Evolutionary conservation across 179 eudicot species (phyloP).

Genomic region (Nepenthes alata): DNA sequence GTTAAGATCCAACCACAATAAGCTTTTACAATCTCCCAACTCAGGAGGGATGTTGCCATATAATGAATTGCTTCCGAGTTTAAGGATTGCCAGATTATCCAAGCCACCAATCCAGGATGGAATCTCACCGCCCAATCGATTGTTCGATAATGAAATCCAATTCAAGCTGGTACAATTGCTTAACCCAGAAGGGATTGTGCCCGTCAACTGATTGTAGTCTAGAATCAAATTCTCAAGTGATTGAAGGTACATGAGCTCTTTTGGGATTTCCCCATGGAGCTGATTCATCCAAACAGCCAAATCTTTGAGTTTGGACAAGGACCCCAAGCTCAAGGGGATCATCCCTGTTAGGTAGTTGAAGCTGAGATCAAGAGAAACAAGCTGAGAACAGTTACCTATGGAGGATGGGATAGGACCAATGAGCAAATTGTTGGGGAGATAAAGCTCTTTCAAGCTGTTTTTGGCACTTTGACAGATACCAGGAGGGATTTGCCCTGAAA

Average conservation of each 20-base stretch:
- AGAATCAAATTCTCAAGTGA: slow-evolving; percentile 66
- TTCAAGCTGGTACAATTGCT: slow-evolving; percentile 62
- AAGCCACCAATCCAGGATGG: slow-evolving; percentile 69
- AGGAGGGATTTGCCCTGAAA: slow-evolving; percentile 48
- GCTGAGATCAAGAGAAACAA: slow-evolving; percentile 83
- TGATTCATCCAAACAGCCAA: slow-evolving; percentile 70
- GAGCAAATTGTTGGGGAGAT: slow-evolving; percentile 55
- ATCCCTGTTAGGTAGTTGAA: slow-evolving; percentile 55
- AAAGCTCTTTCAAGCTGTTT: slow-evolving; percentile 36
- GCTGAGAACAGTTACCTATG: slow-evolving; percentile 49
- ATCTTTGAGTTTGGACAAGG: slow-evolving; percentile 50
- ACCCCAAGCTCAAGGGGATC: slow-evolving; percentile 61
- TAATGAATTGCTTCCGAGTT: slow-evolving; percentile 71
- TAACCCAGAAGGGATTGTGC: slow-evolving; percentile 60
- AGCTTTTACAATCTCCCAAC: slow-evolving; percentile 73
- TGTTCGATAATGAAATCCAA: slow-evolving; percentile 92
- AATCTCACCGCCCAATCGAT: slow-evolving; percentile 50
- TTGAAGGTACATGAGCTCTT: slow-evolving; percentile 40
- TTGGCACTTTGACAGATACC: slow-evolving; percentile 39
- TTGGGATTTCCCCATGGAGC: slow-evolving; percentile 72
- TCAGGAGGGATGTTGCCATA: slow-evolving; percentile 65
- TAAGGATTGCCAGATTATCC: slow-evolving; percentile 55
- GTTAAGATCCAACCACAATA: slow-evolving; percentile 86
- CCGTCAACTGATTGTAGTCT: slow-evolving; percentile 65
- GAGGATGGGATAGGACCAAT: slow-evolving; percentile 45